A percentile compares a stretch with the other conserved stretches of the same genome.
phyloP scores from a whole-genome alignment of 768 basidiomycete genomes.

The Suillus subaureus region DNA sequence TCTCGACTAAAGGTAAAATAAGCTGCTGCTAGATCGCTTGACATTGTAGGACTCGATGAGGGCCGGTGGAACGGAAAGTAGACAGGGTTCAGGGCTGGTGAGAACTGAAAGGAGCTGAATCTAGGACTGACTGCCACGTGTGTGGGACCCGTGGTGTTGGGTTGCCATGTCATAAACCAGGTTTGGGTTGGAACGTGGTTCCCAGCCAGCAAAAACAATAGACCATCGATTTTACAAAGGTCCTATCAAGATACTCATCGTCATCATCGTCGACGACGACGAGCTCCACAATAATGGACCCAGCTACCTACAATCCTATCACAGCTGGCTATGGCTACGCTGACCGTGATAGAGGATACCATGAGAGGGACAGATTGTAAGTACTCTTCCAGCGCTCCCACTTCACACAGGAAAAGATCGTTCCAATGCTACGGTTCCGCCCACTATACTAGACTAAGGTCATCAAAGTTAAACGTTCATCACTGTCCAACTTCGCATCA shows the following conservation, averaged over 20 bases:
- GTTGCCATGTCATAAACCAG: constrained; percentile 11
- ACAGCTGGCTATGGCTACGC: not conserved
- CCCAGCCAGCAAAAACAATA: constrained; percentile 12
- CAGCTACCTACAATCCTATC: not conserved
- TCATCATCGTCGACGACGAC: constrained; percentile 7
- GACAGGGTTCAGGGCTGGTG: not conserved
- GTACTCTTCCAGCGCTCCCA: constrained; percentile 20
- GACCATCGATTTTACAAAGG: constrained; percentile 8
- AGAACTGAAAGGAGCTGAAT: constrained; percentile 1
- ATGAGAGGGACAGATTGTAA: constrained; percentile 43
- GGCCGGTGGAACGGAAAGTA: not conserved
- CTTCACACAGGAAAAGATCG: constrained; percentile 17
- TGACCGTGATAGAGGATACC: constrained; percentile 28
- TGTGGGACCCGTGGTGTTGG: constrained; percentile 12
- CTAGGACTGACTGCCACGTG: constrained; percentile 9
- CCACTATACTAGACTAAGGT: not conserved
- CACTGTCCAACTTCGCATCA: constrained; percentile 14
- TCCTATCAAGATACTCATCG: constrained; percentile 9
- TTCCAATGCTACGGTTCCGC: constrained; percentile 17
- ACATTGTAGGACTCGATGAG: not conserved
- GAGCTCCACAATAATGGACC: constrained; percentile 4
- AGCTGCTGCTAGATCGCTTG: not conserved
- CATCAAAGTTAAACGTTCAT: constrained; percentile 6
- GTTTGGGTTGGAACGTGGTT: constrained; percentile 11
- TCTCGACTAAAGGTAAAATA: constrained; percentile 4